A percentile compares a stretch with the other conserved stretches of the same genome.
phyloP scores from a whole-genome alignment of 73 alveolate species.

The Paramecium caudatum region DNA sequence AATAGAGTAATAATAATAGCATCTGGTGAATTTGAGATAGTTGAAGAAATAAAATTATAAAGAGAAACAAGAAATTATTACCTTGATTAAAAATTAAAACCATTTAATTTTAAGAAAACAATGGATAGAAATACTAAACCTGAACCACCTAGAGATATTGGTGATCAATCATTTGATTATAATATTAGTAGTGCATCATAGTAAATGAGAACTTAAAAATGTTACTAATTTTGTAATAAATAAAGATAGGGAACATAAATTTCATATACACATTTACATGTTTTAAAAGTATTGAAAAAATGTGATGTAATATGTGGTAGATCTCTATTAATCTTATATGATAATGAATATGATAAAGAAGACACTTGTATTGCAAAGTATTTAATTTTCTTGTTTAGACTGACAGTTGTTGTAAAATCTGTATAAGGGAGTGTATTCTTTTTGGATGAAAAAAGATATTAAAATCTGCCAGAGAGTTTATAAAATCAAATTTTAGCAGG shows the following conservation, averaged over 20 bases:
- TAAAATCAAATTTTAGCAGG: conserved; percentile 27
- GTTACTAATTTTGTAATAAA: conserved; percentile 38
- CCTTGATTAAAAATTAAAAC: conserved; percentile 41
- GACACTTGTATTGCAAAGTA: conserved; percentile 3
- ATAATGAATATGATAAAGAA: conserved; percentile 27
- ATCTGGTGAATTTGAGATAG: conserved; percentile 32
- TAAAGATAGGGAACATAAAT: background rate
- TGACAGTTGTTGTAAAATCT: background rate
- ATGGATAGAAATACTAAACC: background rate
- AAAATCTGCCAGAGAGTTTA: conserved; percentile 44
- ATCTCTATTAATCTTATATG: conserved; percentile 36
- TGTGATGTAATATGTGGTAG: conserved; percentile 51
- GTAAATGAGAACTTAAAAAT: conserved; percentile 1
- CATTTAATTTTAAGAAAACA: background rate
- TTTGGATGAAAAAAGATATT: conserved; percentile 45
- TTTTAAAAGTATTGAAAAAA: background rate
- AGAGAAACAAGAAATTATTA: conserved; percentile 52
- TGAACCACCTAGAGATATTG: background rate
- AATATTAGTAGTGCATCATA: background rate
- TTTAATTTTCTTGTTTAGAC: background rate
- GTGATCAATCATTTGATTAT: conserved; percentile 32
- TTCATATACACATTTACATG: conserved; percentile 10
- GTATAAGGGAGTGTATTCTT: conserved; percentile 5
- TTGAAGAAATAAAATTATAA: background rate
- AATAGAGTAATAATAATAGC: conserved; percentile 19